phyloP scores from a whole-genome alignment of 345 rosid genomes.

The Lenwebbia sp. region DNA sequence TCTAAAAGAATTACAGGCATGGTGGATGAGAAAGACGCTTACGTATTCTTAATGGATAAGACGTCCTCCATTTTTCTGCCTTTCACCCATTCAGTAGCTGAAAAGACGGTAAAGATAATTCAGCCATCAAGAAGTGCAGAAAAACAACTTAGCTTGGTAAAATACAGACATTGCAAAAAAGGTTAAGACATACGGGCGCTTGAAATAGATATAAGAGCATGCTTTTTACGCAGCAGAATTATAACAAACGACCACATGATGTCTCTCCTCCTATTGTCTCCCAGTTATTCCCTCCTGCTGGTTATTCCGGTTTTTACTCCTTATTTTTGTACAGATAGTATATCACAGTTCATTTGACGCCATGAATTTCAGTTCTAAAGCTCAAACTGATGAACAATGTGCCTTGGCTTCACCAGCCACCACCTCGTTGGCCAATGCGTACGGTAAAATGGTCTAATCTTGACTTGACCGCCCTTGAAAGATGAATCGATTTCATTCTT shows the following conservation, averaged over 20 bases:
- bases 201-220: background rate
- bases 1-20: too few species aligned
- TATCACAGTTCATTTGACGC: background rate
- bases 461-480: background rate
- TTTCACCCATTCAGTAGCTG: conserved; percentile 99
- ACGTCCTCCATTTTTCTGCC: conserved; percentile 91
- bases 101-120: background rate
- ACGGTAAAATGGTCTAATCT: background rate
- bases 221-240: background rate
- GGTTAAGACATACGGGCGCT: background rate
- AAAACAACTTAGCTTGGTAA: background rate
- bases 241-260: background rate
- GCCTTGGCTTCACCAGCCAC: background rate
- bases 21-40: conserved; percentile 8
- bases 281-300: background rate
- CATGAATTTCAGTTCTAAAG: background rate
- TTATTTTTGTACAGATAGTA: background rate
- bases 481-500: background rate
- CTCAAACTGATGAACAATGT: background rate
- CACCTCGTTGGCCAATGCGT: background rate
- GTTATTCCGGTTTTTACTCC: background rate
- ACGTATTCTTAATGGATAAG: conserved; percentile 83
- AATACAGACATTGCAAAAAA: background rate
- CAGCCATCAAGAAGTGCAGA: background rate
- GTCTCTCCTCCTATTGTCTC: background rate